Conservation (phyloP, 768 basidiomycete genomes). For the Xerocomus brunneocitrinus region DNA sequence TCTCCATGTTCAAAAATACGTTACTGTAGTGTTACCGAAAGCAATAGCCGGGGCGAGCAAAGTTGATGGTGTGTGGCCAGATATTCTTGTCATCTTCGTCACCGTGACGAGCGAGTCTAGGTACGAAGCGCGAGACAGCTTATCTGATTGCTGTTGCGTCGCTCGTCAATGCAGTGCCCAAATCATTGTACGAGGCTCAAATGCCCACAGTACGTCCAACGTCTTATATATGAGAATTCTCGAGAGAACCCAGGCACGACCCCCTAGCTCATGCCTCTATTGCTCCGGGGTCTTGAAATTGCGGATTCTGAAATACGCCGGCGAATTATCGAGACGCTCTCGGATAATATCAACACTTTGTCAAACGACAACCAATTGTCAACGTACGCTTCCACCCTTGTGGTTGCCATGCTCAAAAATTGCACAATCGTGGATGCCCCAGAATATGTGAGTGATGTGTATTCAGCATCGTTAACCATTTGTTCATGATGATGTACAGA, state of each 20-base stretch:
- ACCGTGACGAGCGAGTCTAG: conserved; percentile 30
- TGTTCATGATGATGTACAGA: conserved; percentile 38
- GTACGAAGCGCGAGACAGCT: conserved; percentile 51
- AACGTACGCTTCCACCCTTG: conserved; percentile 68
- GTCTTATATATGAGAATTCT: not conserved
- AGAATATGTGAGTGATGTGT: conserved; percentile 44
- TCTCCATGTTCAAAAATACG: conserved; percentile 71
- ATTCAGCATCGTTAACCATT: not conserved
- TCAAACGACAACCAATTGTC: conserved; percentile 51
- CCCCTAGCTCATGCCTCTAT: conserved; percentile 79
- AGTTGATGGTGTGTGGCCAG: conserved; percentile 41
- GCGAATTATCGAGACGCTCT: conserved; percentile 77
- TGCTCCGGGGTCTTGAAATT: conserved; percentile 80
- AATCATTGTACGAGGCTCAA: conserved; percentile 64
- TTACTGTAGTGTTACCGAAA: conserved; percentile 65
- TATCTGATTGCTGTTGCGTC: conserved; percentile 82
- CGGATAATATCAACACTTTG: conserved; percentile 60
- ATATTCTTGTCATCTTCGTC: not conserved
- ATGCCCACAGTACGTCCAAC: conserved; percentile 50
- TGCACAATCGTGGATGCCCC: conserved; percentile 47
- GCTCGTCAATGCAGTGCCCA: conserved; percentile 75
- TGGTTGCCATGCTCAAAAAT: conserved; percentile 67
- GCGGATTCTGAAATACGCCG: conserved; percentile 68
- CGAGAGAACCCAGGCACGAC: not conserved
- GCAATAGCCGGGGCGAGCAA: conserved; percentile 65